Evolutionary conservation across 2,329 filamentous ascomycete species (phyloP).

Genomic region (Cladorrhinum sp.): DNA sequence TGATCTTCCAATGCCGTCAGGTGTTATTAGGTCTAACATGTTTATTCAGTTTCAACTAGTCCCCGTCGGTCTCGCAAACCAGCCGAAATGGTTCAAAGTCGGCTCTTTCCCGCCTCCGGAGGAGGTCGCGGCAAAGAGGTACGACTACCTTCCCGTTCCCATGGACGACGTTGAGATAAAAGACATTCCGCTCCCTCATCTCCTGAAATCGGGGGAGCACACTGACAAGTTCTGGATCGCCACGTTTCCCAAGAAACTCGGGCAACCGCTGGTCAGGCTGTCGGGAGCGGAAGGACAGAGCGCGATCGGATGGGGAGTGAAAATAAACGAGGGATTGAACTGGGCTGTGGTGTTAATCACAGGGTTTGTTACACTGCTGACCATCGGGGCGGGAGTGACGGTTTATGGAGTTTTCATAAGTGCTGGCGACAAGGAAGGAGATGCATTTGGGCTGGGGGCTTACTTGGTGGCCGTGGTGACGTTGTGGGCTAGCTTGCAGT

Average conservation of each 20-base stretch:
- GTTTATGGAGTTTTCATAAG: too few species aligned
- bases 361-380: too few species aligned
- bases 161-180: neutral
- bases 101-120: neutral
- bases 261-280: neutral
- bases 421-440: too few species aligned
- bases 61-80: neutral
- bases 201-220: neutral
- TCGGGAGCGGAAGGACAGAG: neutral
- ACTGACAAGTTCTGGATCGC: neutral
- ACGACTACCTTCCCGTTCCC: neutral
- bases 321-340: neutral
- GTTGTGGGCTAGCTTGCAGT: too few species aligned
- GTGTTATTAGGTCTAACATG: too few species aligned
- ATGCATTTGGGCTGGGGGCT: too few species aligned
- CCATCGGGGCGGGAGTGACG: too few species aligned
- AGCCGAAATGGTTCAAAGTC: too few species aligned
- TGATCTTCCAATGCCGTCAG: too few species aligned
- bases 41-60: neutral
- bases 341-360: too few species aligned
- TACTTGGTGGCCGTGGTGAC: too few species aligned
- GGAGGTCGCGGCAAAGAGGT: neutral
- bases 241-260: neutral
- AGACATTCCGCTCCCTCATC: neutral
- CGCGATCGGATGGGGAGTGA: neutral